A percentile compares a stretch with the other conserved stretches of the same genome.
These are phyloP conservation scores for Tricholoma bakamatsutake DNA, from an alignment of 768 basidiomycete genomes.

Conservation along the genomic window DNA sequence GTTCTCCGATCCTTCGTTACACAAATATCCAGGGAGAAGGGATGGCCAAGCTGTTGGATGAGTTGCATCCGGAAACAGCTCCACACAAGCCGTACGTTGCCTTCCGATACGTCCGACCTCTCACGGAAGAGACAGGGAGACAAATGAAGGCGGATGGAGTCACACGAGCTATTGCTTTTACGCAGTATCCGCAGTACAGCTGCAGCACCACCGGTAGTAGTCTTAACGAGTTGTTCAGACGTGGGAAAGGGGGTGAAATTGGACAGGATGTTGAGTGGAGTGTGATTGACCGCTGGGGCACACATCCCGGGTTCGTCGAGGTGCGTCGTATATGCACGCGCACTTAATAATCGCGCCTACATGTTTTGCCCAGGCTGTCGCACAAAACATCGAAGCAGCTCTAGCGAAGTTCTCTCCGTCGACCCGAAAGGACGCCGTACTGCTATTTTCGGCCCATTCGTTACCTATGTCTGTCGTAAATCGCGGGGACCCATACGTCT, in stretches of 20 bases:
- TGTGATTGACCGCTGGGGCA: constrained; percentile 97
- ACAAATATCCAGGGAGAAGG: constrained; percentile 83
- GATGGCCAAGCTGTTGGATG: constrained; percentile 89
- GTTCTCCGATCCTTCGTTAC: constrained; percentile 91
- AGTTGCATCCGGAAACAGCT: constrained; percentile 87
- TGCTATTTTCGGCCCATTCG: constrained; percentile 97
- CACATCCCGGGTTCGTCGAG: constrained; percentile 91
- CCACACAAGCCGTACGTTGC: constrained; percentile 96
- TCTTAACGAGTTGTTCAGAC: constrained; percentile 84
- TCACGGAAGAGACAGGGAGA: constrained; percentile 76
- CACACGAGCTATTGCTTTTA: constrained; percentile 89
- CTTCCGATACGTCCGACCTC: constrained; percentile 88
- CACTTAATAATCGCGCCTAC: constrained; percentile 5
- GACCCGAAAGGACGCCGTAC: constrained; percentile 65
- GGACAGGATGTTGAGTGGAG: constrained; percentile 83
- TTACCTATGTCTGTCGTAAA: constrained; percentile 98
- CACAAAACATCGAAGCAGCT: constrained; percentile 81
- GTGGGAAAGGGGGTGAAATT: constrained; percentile 52
- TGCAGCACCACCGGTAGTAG: constrained; percentile 98
- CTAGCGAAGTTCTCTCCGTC: constrained; percentile 73
- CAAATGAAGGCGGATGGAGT: constrained; percentile 91
- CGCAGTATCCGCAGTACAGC: constrained; percentile 98
- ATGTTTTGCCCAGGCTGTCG: constrained; percentile 61
- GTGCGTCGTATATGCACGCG: constrained; percentile 35
- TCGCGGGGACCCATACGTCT: constrained; percentile 94